phyloP scores from a whole-genome alignment of 257 asterid genomes.

The Gentiana dahurica region DNA sequence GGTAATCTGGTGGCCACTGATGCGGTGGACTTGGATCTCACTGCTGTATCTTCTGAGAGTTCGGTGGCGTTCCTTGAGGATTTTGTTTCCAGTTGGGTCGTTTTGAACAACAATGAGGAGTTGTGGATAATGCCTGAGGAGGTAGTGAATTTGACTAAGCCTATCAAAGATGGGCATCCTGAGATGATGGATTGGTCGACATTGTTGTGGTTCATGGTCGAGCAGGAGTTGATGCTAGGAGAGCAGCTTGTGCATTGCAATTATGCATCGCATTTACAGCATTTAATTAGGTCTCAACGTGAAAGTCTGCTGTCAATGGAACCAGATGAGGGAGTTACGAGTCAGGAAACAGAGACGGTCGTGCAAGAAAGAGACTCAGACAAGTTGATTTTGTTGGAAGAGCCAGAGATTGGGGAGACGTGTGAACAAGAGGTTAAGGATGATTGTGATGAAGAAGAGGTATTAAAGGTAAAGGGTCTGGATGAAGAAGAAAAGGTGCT shows the following conservation, averaged over 20 bases:
- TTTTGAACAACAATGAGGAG: constrained; percentile 55
- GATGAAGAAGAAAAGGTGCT: background rate
- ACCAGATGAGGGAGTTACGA: constrained; percentile 7
- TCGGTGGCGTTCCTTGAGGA: constrained; percentile 35
- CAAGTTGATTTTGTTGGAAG: constrained; percentile 5
- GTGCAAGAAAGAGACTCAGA: constrained; percentile 14
- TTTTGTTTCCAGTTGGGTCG: constrained; percentile 56
- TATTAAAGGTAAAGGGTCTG: background rate
- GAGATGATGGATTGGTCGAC: constrained; percentile 94
- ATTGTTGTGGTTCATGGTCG: constrained; percentile 83
- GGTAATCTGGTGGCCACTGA: constrained; percentile 25
- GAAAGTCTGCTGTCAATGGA: constrained; percentile 22
- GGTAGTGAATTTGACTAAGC: constrained; percentile 45
- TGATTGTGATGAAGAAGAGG: background rate
- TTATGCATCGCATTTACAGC: constrained; percentile 82
- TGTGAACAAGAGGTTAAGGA: background rate
- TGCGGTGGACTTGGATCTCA: constrained; percentile 38
- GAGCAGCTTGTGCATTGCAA: constrained; percentile 50
- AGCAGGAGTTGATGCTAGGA: constrained; percentile 70
- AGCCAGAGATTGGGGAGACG: constrained; percentile 1
- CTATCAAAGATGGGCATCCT: constrained; percentile 61
- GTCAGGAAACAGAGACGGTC: constrained; percentile 22
- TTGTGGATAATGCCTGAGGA: constrained; percentile 64
- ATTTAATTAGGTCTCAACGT: constrained; percentile 51
- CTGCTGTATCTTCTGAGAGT: constrained; percentile 34